These are phyloP conservation scores for Solanum bulbocastanum DNA, from an alignment of 257 asterid genomes.

Conservation along the genomic window DNA sequence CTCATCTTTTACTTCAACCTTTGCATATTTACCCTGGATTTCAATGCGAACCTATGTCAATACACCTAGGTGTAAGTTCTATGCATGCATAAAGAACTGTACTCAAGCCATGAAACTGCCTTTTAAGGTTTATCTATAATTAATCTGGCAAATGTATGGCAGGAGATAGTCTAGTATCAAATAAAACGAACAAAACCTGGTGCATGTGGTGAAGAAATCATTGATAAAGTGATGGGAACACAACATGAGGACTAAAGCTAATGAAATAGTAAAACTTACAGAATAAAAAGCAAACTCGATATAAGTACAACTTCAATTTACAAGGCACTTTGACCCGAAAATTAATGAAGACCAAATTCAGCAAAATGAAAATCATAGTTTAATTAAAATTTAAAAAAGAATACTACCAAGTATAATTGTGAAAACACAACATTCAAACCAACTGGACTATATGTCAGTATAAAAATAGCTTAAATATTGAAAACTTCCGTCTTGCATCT, in stretches of 20 bases:
- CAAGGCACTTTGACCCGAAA: neutral
- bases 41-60: neutral
- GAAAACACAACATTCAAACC: neutral
- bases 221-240: neutral
- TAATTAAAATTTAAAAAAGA: neutral
- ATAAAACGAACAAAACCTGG: neutral
- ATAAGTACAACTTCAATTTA: neutral
- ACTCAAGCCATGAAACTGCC: neutral
- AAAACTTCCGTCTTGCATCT: neutral
- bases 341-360: neutral
- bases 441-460: neutral
- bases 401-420: neutral
- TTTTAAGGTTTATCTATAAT: neutral
- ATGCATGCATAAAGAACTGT: neutral
- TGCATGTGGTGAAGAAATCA: neutral
- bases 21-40: conserved; percentile 22
- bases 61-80: neutral
- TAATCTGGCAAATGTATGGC: neutral
- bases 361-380: neutral
- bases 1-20: conserved; percentile 20
- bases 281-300: neutral
- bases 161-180: neutral
- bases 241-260: neutral
- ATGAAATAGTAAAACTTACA: neutral
- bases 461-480: neutral